Base-by-base conservation (phyloP, 495 filamentous ascomycete genomes). In the Penicillium ucsense region DNA sequence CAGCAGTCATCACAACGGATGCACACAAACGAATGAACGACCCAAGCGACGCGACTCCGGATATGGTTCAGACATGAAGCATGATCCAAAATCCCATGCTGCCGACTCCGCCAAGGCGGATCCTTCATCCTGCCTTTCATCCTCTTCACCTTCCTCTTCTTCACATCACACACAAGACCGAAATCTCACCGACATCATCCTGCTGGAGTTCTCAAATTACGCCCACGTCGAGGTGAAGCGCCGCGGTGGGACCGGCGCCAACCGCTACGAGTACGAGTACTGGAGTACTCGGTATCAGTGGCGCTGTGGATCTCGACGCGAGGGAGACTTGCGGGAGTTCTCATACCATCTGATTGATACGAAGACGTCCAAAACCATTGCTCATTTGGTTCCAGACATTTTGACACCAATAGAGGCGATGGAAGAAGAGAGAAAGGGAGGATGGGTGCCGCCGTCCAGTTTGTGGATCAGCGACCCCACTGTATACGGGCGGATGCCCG, bases 191-290 rank as follows among this genome's bases (percentile, higher is more conserved):
- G 91, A 95, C 58, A 85, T 76, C 36, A 85, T 85, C 53, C 84
- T 87, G 61, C 76, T 98, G 33, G 91, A 97, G 57, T 98, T 95
- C 63, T 92, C 88, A 47, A 98, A 98, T 68, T 98, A 98, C 60
- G 92, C 92, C 7, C 89, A 92, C 58, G 81, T 96, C 31, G 86
- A 95, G 51, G 69, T 98, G 46, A 81, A 75, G 51, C 77, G 88
- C 34, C 76, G 80, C 38, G 41, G 41, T 31, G 86, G 88, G 7
- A 67, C 76, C 30, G 86, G 81, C 53, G 70, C 76, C 45, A 94
- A 88, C 65, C 81, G 81, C 50, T 95, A 95, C 63, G 85, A 89
- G 46, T 94, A 88, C 53, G 85, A 94, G 64, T 94, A 92, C 72
- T 95, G 89, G 89, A 86, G 85, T 33, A 80, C 80, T 45, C 79